Conservation (phyloP, 1,284 basidiomycete genomes). For the Papiliotrema nemorosa region DNA sequence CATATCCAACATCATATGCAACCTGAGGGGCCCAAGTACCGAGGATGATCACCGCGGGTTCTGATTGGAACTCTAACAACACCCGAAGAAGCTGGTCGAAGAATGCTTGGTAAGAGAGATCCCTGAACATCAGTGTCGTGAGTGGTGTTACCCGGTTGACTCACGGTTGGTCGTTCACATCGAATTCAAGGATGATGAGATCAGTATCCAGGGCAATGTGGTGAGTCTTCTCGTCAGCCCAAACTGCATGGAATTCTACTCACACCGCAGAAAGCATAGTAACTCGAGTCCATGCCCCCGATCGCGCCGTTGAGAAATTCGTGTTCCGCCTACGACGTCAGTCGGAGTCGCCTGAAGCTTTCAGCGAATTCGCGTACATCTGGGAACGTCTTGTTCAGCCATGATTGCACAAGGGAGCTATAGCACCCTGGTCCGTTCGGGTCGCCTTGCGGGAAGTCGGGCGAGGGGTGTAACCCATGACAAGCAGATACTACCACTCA, state of each 20-base stretch:
- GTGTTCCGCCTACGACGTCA: constrained; percentile 13
- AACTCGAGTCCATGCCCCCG: constrained; percentile 48
- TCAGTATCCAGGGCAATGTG: constrained; percentile 45
- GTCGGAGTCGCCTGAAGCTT: neutral
- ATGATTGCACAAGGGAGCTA: constrained; percentile 33
- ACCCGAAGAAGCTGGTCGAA: constrained; percentile 49
- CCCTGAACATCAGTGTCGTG: constrained; percentile 16
- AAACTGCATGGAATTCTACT: constrained; percentile 2
- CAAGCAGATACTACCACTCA: constrained; percentile 48
- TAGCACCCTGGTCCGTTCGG: constrained; percentile 46
- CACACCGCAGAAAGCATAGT: constrained; percentile 49
- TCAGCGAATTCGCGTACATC: constrained; percentile 10
- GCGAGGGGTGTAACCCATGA: constrained; percentile 42
- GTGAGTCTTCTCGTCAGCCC: constrained; percentile 29
- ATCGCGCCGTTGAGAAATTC: constrained; percentile 44
- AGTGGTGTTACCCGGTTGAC: constrained; percentile 5
- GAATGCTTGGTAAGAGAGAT: constrained; percentile 39
- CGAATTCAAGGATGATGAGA: constrained; percentile 48
- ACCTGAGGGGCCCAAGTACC: constrained; percentile 46
- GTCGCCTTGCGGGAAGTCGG: constrained; percentile 41
- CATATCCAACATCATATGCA: constrained; percentile 45
- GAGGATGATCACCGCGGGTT: constrained; percentile 47
- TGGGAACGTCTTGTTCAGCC: constrained; percentile 40
- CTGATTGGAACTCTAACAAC: constrained; percentile 40
- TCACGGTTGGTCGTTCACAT: constrained; percentile 49